Percentiles rank a stretch among this genome's conserved stretches.
Evolutionary conservation across 371 early-diverging fungal species (phyloP).

Genomic region (Lichtheimia ramosa): DNA sequence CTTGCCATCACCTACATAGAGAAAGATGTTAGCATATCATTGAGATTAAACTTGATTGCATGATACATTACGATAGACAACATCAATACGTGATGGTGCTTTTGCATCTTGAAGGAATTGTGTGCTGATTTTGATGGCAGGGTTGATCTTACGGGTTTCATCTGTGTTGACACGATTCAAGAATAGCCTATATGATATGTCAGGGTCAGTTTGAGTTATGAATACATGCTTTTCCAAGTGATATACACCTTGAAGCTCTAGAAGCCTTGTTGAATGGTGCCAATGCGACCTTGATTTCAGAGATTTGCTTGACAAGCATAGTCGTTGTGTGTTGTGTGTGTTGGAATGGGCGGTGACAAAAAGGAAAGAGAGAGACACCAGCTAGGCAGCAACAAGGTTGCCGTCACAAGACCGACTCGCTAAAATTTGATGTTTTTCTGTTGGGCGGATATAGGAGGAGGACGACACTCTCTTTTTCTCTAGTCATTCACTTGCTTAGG

Average conservation of each 20-base stretch:
- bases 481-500: no score
- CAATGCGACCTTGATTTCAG: conserved; percentile 47
- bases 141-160: conserved; percentile 51
- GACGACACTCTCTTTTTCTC: no score
- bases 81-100: conserved; percentile 46
- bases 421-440: no score
- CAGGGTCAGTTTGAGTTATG: not conserved
- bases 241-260: conserved; percentile 46
- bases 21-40: not conserved
- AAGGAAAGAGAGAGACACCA: not conserved
- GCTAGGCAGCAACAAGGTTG: no score
- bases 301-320: conserved; percentile 49
- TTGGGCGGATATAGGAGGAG: no score
- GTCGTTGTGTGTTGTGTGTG: not conserved
- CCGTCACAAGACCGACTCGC: no score
- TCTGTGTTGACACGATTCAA: conserved; percentile 58
- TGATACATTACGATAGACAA: conserved; percentile 52
- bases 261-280: conserved; percentile 46
- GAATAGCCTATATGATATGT: conserved; percentile 44
- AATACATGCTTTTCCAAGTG: no score
- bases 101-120: conserved; percentile 46
- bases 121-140: conserved; percentile 54
- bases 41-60: not conserved
- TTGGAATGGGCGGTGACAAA: not conserved
- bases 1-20: conserved; percentile 54